Conservation (phyloP, 129 eudicot species). For the Artemisia annua region DNA sequence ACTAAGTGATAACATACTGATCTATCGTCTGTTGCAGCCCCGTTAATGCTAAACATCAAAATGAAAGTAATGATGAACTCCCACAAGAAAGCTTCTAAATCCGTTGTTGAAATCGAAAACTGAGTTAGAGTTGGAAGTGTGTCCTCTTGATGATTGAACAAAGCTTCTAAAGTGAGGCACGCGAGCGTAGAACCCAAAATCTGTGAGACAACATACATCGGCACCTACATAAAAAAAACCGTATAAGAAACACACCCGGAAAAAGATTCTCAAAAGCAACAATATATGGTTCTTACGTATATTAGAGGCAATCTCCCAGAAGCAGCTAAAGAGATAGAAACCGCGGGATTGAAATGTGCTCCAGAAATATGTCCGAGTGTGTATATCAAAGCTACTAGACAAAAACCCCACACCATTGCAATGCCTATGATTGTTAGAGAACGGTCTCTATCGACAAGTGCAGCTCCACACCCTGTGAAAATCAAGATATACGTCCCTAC, state of each 20-base stretch:
- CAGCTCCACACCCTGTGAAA: too few relatives aligned
- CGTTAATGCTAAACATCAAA: slow-evolving; percentile 57
- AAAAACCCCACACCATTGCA: slow-evolving; percentile 59
- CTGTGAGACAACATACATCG: slow-evolving; percentile 60
- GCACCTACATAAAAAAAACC: slow-evolving; percentile 44
- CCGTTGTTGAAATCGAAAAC: slow-evolving; percentile 44
- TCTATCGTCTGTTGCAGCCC: slow-evolving; percentile 64
- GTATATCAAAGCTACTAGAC: slow-evolving; percentile 47
- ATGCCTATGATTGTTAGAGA: slow-evolving; percentile 47
- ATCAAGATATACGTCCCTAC: too few relatives aligned
- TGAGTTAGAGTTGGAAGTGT: slow-evolving; percentile 49
- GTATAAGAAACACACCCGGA: neutral
- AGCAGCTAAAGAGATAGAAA: slow-evolving; percentile 54
- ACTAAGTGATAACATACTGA: slow-evolving; percentile 36
- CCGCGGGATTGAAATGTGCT: slow-evolving; percentile 71
- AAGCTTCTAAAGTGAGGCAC: slow-evolving; percentile 50
- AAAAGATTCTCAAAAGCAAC: neutral
- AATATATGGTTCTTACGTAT: slow-evolving; percentile 29
- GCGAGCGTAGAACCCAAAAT: slow-evolving; percentile 58
- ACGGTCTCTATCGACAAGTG: neutral
- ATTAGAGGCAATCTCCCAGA: slow-evolving; percentile 39
- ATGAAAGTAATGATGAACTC: slow-evolving; percentile 62
- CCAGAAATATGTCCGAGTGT: slow-evolving; percentile 65
- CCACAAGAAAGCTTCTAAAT: slow-evolving; percentile 61
- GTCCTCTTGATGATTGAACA: slow-evolving; percentile 53